Evolutionary conservation across 2,329 filamentous ascomycete species (phyloP).

Genomic region (Nigrospora osmanthi): DNA sequence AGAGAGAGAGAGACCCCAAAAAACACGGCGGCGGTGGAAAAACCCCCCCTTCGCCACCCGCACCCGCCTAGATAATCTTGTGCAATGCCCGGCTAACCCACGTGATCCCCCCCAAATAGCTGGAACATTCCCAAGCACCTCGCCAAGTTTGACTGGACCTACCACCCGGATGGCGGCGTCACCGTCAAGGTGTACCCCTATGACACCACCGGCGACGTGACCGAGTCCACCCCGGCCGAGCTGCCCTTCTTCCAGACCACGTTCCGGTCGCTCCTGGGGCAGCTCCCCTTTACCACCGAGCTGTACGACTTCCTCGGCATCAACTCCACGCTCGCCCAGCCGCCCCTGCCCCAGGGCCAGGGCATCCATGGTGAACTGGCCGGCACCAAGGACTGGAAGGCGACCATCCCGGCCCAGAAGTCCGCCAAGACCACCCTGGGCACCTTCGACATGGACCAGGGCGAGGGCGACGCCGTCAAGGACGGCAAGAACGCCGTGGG

Average conservation of each 20-base stretch:
- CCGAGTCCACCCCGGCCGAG: conserved; percentile 1
- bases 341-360: conserved; percentile 14
- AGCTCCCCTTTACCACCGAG: conserved; percentile 11
- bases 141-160: conserved; percentile 19
- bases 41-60: too few relatives aligned
- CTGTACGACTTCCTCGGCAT: conserved; percentile 12
- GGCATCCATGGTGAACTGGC: conserved; percentile 9
- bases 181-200: conserved; percentile 15
- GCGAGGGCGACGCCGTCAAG: background rate
- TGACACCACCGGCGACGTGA: conserved; percentile 2
- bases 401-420: conserved; percentile 8
- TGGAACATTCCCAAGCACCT: conserved; percentile 27
- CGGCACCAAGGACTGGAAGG: conserved; percentile 14
- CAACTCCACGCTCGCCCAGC: conserved; percentile 14
- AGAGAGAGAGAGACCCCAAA: too few relatives aligned
- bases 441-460: conserved; percentile 4
- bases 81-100: too few relatives aligned
- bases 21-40: background rate
- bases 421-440: background rate
- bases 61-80: too few relatives aligned
- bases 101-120: conserved; percentile 2
- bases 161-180: conserved; percentile 6
- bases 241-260: conserved; percentile 17
- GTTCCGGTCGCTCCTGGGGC: conserved; percentile 11
- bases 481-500: conserved; percentile 3